A percentile compares a stretch with the other conserved stretches of the same genome.
These are phyloP conservation scores for Lepidium didymum DNA, from an alignment of 345 rosid genomes.

Conservation along the genomic window DNA sequence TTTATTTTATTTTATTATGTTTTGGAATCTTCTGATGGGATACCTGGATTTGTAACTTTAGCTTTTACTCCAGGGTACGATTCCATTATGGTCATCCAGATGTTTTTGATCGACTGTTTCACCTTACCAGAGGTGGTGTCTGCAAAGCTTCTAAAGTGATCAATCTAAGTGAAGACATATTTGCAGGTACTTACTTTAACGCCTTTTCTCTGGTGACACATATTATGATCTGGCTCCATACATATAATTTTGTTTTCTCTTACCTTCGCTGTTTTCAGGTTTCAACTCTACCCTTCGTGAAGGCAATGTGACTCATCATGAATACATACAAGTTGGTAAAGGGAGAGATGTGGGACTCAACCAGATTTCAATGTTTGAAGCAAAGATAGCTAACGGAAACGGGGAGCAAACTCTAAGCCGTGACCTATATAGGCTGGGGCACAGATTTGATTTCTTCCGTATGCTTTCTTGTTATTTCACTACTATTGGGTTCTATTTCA, in stretches of 20 bases:
- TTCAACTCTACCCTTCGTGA: slow-evolving; percentile 88
- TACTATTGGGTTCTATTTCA: slow-evolving; percentile 85
- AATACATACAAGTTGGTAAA: slow-evolving; percentile 92
- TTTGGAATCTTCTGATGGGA: slow-evolving; percentile 30
- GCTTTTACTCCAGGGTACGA: slow-evolving; percentile 51
- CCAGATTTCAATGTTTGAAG: slow-evolving; percentile 91
- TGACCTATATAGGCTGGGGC: slow-evolving; percentile 73
- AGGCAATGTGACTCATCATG: slow-evolving; percentile 87
- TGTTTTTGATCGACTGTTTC: slow-evolving; percentile 85
- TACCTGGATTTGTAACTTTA: neutral
- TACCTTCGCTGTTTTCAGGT: slow-evolving; percentile 34
- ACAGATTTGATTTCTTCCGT: slow-evolving; percentile 86
- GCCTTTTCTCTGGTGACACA: slow-evolving; percentile 5
- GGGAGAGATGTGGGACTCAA: slow-evolving; percentile 96
- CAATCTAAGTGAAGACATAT: slow-evolving; percentile 89
- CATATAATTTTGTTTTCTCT: neutral
- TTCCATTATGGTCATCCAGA: slow-evolving; percentile 97
- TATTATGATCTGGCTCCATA: neutral
- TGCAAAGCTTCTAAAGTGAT: slow-evolving; percentile 89
- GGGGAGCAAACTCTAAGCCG: slow-evolving; percentile 92
- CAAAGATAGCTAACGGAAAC: slow-evolving; percentile 84
- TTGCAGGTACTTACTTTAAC: slow-evolving; percentile 46
- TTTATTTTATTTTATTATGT: neutral
- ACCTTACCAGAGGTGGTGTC: slow-evolving; percentile 86
- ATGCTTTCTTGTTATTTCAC: slow-evolving; percentile 84